Conservation (phyloP, 768 basidiomycete genomes). For the Lactarius sanguifluus region DNA sequence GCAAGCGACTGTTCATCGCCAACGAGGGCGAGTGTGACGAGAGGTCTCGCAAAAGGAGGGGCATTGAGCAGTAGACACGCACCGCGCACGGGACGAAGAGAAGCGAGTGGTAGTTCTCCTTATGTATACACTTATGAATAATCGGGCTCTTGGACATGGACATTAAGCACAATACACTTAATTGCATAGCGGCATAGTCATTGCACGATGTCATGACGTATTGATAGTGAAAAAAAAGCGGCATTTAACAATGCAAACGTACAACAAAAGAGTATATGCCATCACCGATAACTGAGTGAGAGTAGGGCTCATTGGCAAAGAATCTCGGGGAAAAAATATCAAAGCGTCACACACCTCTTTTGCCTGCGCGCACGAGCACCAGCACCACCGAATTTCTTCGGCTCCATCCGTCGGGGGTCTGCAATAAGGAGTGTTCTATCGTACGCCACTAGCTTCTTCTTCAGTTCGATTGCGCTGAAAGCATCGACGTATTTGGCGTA, state of each 20-base stretch:
- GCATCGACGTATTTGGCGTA: slow-evolving; percentile 99
- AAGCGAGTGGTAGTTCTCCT: slow-evolving; percentile 2
- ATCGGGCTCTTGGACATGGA: slow-evolving; percentile 2
- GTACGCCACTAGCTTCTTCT: slow-evolving; percentile 96
- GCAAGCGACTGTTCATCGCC: slow-evolving; percentile 19
- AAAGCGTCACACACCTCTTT: slow-evolving; percentile 68
- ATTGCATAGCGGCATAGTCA: slow-evolving; percentile 33
- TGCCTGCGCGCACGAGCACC: slow-evolving; percentile 98
- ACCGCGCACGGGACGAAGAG: background rate
- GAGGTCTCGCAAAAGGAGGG: slow-evolving; percentile 8
- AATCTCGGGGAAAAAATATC: background rate
- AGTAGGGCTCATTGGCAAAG: background rate
- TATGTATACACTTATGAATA: slow-evolving; percentile 10
- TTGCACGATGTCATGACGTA: slow-evolving; percentile 43
- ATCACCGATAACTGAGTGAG: slow-evolving; percentile 73
- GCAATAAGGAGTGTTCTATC: slow-evolving; percentile 90
- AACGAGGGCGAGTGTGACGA: slow-evolving; percentile 17
- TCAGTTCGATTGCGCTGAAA: slow-evolving; percentile 93
- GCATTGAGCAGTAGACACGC: slow-evolving; percentile 10
- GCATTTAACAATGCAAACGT: slow-evolving; percentile 48
- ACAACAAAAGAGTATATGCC: slow-evolving; percentile 38
- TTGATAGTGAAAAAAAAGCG: slow-evolving; percentile 38
- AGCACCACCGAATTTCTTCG: slow-evolving; percentile 98
- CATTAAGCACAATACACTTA: background rate
- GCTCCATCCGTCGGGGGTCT: slow-evolving; percentile 96